These are phyloP conservation scores for Gyrodon lividus DNA, from an alignment of 768 basidiomycete species.

Conservation along the genomic window DNA sequence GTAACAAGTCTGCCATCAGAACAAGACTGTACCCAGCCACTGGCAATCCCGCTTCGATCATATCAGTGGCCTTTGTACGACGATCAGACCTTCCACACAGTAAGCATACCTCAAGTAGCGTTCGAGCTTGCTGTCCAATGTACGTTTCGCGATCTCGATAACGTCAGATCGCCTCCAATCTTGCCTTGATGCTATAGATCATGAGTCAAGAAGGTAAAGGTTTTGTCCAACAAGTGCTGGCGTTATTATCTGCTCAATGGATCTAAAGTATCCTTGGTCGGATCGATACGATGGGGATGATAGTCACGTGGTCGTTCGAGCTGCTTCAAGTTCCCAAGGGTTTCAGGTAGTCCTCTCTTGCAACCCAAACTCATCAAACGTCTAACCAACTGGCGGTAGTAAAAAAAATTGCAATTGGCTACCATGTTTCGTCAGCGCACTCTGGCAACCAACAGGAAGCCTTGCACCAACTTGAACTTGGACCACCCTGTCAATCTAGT, in stretches of 20 bases:
- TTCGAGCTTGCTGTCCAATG: constrained; percentile 7
- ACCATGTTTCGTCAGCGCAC: too few species aligned
- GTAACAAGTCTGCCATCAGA: not conserved
- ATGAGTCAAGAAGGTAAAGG: constrained; percentile 17
- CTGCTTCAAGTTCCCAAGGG: too few species aligned
- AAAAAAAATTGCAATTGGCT: too few species aligned
- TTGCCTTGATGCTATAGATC: constrained; percentile 10
- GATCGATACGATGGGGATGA: too few species aligned
- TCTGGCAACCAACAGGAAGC: too few species aligned
- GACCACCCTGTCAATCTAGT: too few species aligned
- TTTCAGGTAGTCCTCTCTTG: too few species aligned
- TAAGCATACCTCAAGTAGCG: constrained; percentile 13
- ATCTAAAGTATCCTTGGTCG: constrained; percentile 7
- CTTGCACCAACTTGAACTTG: too few species aligned
- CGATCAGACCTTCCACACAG: constrained; percentile 2
- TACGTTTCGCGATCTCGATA: constrained; percentile 5
- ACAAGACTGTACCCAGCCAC: not conserved
- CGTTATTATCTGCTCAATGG: constrained; percentile 18
- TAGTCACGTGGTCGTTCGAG: too few species aligned
- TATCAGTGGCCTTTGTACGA: not conserved
- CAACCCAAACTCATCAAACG: too few species aligned
- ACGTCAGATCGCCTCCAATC: not conserved
- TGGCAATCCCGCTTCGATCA: not conserved
- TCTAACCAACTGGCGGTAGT: too few species aligned
- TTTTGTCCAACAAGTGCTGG: constrained; percentile 2